These are phyloP conservation scores for Candida rishiriensis DNA, from an alignment of 805 yeast genomes.

Conservation along the genomic window DNA sequence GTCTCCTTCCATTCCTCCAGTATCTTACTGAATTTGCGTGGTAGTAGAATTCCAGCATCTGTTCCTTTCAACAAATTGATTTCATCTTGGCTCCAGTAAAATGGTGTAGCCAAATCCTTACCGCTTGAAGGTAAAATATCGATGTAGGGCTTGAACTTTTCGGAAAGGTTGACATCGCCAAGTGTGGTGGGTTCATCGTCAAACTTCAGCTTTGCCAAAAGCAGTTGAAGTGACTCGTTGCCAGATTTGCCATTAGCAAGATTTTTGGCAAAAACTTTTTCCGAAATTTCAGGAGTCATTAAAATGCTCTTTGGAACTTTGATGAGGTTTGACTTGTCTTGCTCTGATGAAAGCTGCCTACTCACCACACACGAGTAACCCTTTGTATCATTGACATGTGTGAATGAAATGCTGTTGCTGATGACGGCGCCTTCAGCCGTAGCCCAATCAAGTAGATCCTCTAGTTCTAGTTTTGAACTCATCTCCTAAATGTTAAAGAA, in stretches of 20 bases:
- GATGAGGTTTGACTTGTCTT: conserved; percentile 23
- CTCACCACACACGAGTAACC: conserved; percentile 34
- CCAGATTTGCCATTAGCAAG: conserved; percentile 8
- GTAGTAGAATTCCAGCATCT: conserved; percentile 56
- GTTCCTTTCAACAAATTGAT: conserved; percentile 56
- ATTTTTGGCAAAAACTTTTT: conserved; percentile 20
- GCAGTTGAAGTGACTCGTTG: conserved; percentile 35
- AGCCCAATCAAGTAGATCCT: conserved; percentile 28
- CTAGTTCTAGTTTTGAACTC: conserved; percentile 22
- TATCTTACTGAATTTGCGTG: conserved; percentile 39
- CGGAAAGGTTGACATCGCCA: conserved; percentile 18
- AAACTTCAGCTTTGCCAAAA: conserved; percentile 40
- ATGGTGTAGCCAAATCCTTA: conserved; percentile 52
- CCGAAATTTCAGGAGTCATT: conserved; percentile 34
- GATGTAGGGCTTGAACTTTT: conserved; percentile 39
- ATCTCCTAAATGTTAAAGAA: no score
- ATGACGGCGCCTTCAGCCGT: conserved; percentile 34
- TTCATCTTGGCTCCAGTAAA: conserved; percentile 57
- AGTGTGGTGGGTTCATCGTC: conserved; percentile 19
- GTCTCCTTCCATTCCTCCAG: conserved; percentile 56
- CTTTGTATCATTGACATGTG: conserved; percentile 13
- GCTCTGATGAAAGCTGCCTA: conserved; percentile 1
- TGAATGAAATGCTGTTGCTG: conserved; percentile 32
- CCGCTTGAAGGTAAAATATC: conserved; percentile 40
- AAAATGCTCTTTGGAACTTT: conserved; percentile 35